Conservation (phyloP, 148 eudicot species). For the Heliamphora exappendiculata region DNA sequence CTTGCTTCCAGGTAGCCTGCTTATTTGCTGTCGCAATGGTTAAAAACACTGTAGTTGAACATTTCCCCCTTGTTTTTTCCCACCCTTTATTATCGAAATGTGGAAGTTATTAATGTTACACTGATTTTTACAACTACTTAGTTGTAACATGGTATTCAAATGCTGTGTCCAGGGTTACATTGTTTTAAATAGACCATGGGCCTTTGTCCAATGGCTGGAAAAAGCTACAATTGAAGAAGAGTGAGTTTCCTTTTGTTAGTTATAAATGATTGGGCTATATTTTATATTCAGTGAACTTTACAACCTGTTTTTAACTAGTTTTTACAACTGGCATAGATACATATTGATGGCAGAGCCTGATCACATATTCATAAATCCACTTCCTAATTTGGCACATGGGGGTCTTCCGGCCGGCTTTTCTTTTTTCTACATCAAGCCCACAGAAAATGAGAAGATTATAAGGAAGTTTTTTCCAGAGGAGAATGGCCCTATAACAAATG, state of each 20-base stretch:
- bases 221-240: constrained; percentile 71
- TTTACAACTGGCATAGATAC: constrained; percentile 45
- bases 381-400: constrained; percentile 80
- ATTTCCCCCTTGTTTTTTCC: not conserved
- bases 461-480: constrained; percentile 76
- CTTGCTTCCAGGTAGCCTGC: not conserved
- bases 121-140: not conserved
- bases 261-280: not conserved
- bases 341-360: constrained; percentile 98
- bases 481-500: constrained; percentile 75
- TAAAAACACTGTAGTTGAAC: not conserved
- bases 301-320: not conserved
- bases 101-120: not conserved
- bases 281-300: not conserved
- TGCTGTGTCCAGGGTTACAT: constrained; percentile 57
- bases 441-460: constrained; percentile 58
- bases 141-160: constrained; percentile 7
- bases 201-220: constrained; percentile 87
- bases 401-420: constrained; percentile 81
- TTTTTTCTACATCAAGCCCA: constrained; percentile 90
- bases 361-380: constrained; percentile 74
- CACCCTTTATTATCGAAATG: not conserved
- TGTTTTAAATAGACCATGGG: constrained; percentile 90
- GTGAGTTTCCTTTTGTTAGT: constrained; percentile 32
- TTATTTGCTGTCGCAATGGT: not conserved